Conservation (phyloP, 805 yeast genomes). For the Candida railenensis region DNA sequence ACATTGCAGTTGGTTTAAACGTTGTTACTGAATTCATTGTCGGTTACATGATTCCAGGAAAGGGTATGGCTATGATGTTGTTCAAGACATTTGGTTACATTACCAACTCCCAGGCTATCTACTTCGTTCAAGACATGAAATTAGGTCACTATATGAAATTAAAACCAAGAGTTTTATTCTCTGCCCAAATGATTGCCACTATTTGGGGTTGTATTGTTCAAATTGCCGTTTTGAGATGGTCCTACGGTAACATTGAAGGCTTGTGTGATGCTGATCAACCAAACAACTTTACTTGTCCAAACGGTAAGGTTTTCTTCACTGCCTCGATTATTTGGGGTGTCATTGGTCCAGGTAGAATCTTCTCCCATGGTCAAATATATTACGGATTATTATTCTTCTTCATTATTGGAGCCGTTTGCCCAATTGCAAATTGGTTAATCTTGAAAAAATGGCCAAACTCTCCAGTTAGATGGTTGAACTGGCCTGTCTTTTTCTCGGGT, state of each 20-base stretch:
- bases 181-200: constrained; percentile 44
- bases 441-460: constrained; percentile 43
- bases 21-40: constrained; percentile 43
- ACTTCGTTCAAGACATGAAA: constrained; percentile 48
- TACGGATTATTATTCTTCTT: constrained; percentile 38
- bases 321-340: constrained; percentile 42
- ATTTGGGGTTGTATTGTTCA: constrained; percentile 42
- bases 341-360: constrained; percentile 24
- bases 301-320: constrained; percentile 41
- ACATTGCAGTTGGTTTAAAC: constrained; percentile 37
- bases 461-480: constrained; percentile 27
- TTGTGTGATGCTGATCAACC: constrained; percentile 31
- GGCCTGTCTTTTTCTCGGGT: constrained; percentile 46
- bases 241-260: constrained; percentile 32
- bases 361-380: constrained; percentile 21
- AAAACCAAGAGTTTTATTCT: constrained; percentile 38
- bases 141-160: constrained; percentile 45
- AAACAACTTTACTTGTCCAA: constrained; percentile 39
- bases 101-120: constrained; percentile 48
- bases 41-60: constrained; percentile 48
- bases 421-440: constrained; percentile 36
- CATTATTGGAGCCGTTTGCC: constrained; percentile 35
- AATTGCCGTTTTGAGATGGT: constrained; percentile 42
- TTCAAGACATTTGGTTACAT: constrained; percentile 49
- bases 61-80: constrained; percentile 48